A percentile compares a stretch with the other conserved stretches of the same genome.
phyloP scores from a whole-genome alignment of 2,329 filamentous ascomycete genomes.

The Helicocarpus griseus region DNA sequence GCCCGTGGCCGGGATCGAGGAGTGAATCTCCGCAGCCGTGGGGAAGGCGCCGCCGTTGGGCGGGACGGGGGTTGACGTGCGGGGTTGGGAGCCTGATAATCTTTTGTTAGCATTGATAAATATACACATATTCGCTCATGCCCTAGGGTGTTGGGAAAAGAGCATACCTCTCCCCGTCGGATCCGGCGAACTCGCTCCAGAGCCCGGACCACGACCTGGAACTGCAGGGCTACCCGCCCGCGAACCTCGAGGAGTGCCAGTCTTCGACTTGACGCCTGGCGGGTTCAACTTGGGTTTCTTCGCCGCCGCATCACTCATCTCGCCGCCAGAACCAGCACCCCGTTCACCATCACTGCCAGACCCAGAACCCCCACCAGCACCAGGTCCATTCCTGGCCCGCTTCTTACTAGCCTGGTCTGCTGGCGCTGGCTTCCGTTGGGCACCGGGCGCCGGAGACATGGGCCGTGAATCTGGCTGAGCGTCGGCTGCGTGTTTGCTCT shows the following conservation, averaged over 20 bases:
- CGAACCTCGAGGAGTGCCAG: slow-evolving; percentile 39
- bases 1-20: slow-evolving; percentile 36
- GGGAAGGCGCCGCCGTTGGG: slow-evolving; percentile 24
- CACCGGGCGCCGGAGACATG: slow-evolving; percentile 46
- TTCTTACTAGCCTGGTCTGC: slow-evolving; percentile 40
- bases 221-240: slow-evolving; percentile 33
- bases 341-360: slow-evolving; percentile 49
- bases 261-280: slow-evolving; percentile 26
- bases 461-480: slow-evolving; percentile 45
- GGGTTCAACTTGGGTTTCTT: slow-evolving; percentile 42
- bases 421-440: slow-evolving; percentile 3
- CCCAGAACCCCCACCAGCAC: slow-evolving; percentile 32
- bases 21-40: slow-evolving; percentile 37
- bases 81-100: neutral
- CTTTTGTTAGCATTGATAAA: neutral
- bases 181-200: neutral
- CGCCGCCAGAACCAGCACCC: slow-evolving; percentile 38
- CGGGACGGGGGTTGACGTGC: neutral
- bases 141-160: neutral
- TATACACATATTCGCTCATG: neutral
- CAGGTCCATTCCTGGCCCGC: slow-evolving; percentile 26
- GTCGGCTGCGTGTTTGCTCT: slow-evolving; percentile 50
- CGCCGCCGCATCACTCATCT: slow-evolving; percentile 37
- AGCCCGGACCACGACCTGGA: neutral
- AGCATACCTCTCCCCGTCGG: neutral